phyloP scores from a whole-genome alignment of 257 asterid species.

The Cruciata laevipes region DNA sequence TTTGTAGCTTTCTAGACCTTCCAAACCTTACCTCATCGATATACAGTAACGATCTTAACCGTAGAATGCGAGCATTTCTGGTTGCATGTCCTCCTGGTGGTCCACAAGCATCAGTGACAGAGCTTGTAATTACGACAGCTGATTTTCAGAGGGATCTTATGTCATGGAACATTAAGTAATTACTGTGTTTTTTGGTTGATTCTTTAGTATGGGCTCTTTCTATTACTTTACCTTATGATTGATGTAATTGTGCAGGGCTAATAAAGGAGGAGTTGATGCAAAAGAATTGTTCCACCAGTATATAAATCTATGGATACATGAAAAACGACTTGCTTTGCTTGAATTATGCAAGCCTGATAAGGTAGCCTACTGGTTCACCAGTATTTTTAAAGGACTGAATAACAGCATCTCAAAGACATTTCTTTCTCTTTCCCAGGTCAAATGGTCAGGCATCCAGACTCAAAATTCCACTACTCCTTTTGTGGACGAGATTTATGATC shows the following conservation, averaged over 20 bases:
- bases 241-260: conserved; percentile 42
- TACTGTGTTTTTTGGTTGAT: conserved; percentile 5
- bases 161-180: conserved; percentile 77
- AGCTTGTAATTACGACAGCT: conserved; percentile 72
- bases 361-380: conserved; percentile 30
- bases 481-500: conserved; percentile 63
- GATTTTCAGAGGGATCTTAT: conserved; percentile 84
- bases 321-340: conserved; percentile 68
- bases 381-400: not conserved
- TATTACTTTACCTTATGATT: conserved; percentile 9
- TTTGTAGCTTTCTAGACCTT: conserved; percentile 76
- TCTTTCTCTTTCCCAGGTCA: conserved; percentile 42
- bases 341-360: conserved; percentile 81
- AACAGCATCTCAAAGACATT: not conserved
- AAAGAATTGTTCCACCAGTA: conserved; percentile 75
- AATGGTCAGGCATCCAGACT: conserved; percentile 42
- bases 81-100: conserved; percentile 78
- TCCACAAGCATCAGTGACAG: conserved; percentile 68
- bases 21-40: conserved; percentile 78
- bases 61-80: conserved; percentile 71
- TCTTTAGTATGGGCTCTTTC: not conserved
- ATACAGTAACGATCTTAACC: conserved; percentile 72
- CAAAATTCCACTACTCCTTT: conserved; percentile 57
- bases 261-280: conserved; percentile 88
- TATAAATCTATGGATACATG: conserved; percentile 81